phyloP scores from a whole-genome alignment of 1,139 yeast genomes.

The Citeromyces siamensis region DNA sequence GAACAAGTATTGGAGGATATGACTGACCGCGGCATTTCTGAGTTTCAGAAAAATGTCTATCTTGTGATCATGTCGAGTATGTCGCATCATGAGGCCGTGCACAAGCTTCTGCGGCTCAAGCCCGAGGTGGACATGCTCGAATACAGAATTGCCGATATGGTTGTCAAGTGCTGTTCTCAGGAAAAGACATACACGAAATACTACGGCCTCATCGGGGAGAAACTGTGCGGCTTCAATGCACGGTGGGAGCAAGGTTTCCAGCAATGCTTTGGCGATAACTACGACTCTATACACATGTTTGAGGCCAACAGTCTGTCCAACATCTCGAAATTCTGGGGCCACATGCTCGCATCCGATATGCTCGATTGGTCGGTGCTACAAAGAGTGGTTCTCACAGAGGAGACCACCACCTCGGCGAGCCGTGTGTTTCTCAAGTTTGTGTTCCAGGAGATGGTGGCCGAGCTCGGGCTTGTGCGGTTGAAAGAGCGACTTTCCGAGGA shows the following conservation, averaged over 20 bases:
- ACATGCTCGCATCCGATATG: slow-evolving; percentile 59
- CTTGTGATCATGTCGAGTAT: slow-evolving; percentile 84
- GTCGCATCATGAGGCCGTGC: slow-evolving; percentile 90
- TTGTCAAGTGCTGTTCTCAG: slow-evolving; percentile 76
- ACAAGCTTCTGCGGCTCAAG: slow-evolving; percentile 51
- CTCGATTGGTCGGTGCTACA: slow-evolving; percentile 50
- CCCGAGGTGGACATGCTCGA: slow-evolving; percentile 24
- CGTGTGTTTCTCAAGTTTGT: slow-evolving; percentile 75
- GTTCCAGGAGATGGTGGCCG: slow-evolving; percentile 72
- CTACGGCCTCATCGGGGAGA: slow-evolving; percentile 70
- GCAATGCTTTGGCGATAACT: slow-evolving; percentile 41
- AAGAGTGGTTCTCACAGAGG: slow-evolving; percentile 49
- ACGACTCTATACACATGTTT: slow-evolving; percentile 45
- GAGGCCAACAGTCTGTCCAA: slow-evolving; percentile 70
- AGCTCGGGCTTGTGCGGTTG: slow-evolving; percentile 48
- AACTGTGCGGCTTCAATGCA: slow-evolving; percentile 35
- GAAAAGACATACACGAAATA: slow-evolving; percentile 82
- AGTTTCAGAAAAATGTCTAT: slow-evolving; percentile 65
- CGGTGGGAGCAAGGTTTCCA: slow-evolving; percentile 49
- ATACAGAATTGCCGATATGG: slow-evolving; percentile 52
- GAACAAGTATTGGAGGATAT: slow-evolving; percentile 37
- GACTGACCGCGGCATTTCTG: slow-evolving; percentile 52
- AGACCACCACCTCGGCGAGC: slow-evolving; percentile 64
- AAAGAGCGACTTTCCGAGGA: slow-evolving; percentile 36
- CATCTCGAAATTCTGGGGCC: slow-evolving; percentile 82